These are phyloP conservation scores for Oidiodendron maius DNA, from an alignment of 495 filamentous ascomycete species.

Conservation along the genomic window DNA sequence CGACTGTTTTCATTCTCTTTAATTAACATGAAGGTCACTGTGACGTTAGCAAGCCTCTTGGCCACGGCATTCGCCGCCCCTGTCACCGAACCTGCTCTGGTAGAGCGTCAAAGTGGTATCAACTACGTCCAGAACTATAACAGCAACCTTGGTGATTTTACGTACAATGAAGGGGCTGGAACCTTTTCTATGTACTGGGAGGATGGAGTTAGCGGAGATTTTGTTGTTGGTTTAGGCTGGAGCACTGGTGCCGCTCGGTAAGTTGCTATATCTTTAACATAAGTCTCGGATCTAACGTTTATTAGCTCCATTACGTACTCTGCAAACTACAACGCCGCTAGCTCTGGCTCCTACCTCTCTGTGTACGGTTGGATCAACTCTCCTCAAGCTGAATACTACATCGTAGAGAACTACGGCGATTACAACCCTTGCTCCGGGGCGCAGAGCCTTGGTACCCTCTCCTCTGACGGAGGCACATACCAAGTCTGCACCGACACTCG, in stretches of 20 bases:
- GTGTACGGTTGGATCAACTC: constrained; percentile 55
- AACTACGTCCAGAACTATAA: no score
- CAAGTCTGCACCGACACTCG: constrained; percentile 55
- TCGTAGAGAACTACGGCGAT: constrained; percentile 47
- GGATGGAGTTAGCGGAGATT: constrained; percentile 55
- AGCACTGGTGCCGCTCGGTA: constrained; percentile 12
- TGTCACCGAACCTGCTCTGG: no score
- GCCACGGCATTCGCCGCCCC: no score
- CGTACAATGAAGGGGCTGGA: no score
- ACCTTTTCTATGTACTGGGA: constrained; percentile 66
- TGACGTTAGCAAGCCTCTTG: no score
- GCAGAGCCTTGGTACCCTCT: constrained; percentile 46
- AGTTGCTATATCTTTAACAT: no score
- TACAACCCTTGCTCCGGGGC: constrained; percentile 49
- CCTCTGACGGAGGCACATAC: constrained; percentile 56
- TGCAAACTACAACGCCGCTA: constrained; percentile 41
- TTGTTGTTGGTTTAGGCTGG: constrained; percentile 51
- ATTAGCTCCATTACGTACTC: constrained; percentile 33
- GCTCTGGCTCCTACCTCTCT: constrained; percentile 47
- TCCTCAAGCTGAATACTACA: constrained; percentile 58
- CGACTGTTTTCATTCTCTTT: no score
- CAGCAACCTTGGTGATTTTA: no score
- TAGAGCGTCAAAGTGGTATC: no score
- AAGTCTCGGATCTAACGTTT: neutral
- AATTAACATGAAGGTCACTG: no score